Conservation (phyloP, 768 basidiomycete genomes). For the Leucocoprinus birnbaumii region DNA sequence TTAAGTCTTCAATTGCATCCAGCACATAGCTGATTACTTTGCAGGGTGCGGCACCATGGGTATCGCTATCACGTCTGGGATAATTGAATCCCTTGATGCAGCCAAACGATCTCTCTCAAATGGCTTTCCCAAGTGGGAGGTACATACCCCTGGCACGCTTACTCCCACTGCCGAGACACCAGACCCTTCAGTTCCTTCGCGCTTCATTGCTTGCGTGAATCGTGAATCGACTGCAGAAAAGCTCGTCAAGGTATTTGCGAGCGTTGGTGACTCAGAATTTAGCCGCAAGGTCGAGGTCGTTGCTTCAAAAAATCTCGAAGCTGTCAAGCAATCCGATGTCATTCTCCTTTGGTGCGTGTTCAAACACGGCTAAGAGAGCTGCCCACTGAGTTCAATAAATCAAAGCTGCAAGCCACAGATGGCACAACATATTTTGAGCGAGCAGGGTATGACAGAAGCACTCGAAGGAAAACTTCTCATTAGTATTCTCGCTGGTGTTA, state of each 20-base stretch:
- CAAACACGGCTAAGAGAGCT: neutral
- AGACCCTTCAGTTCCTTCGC: conserved; percentile 71
- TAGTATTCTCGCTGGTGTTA: conserved; percentile 97
- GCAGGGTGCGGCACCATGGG: conserved; percentile 99
- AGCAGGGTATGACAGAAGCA: conserved; percentile 77
- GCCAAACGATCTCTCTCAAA: conserved; percentile 14
- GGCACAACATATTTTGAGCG: conserved; percentile 68
- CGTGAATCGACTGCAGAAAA: conserved; percentile 71
- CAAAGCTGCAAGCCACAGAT: conserved; percentile 92
- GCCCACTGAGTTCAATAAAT: neutral
- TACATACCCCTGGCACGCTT: conserved; percentile 68
- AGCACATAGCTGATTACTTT: conserved; percentile 16
- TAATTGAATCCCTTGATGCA: conserved; percentile 75
- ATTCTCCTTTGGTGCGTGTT: conserved; percentile 78
- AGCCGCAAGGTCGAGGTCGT: conserved; percentile 68
- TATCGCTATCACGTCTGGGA: conserved; percentile 89
- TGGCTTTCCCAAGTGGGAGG: conserved; percentile 54
- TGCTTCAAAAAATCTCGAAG: conserved; percentile 65
- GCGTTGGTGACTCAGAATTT: conserved; percentile 57
- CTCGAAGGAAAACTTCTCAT: conserved; percentile 89
- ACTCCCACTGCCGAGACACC: conserved; percentile 54
- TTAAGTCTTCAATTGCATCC: conserved; percentile 11
- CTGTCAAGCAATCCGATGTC: conserved; percentile 76
- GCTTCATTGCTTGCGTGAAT: conserved; percentile 87
- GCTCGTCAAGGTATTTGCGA: conserved; percentile 58